A percentile compares a stretch with the other conserved stretches of the same genome.
Evolutionary conservation across 106 monocot genomes (phyloP).

Genomic region (Triglochin maritima): DNA sequence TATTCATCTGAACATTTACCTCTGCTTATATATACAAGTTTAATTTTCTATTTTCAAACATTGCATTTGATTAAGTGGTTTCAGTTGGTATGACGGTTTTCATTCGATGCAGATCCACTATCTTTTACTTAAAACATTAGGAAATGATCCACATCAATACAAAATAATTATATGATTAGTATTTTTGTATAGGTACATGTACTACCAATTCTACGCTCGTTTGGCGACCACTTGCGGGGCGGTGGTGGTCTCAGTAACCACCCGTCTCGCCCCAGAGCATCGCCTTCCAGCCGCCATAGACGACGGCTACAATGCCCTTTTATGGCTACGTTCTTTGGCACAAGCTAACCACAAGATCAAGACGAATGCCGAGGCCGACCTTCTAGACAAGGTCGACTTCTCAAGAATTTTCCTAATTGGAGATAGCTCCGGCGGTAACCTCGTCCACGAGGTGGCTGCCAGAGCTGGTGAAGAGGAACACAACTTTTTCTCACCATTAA

Average conservation of each 20-base stretch:
- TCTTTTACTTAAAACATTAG: too few species aligned
- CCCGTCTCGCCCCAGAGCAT: slow-evolving; percentile 71
- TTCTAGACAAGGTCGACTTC: slow-evolving; percentile 34
- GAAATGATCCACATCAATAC: too few species aligned
- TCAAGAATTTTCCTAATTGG: slow-evolving; percentile 69
- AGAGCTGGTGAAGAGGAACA: slow-evolving; percentile 16
- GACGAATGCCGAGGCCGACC: background rate
- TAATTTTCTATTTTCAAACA: too few species aligned
- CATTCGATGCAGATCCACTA: too few species aligned
- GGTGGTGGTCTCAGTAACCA: slow-evolving; percentile 43
- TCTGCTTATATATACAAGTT: too few species aligned
- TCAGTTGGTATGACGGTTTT: too few species aligned
- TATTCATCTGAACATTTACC: too few species aligned
- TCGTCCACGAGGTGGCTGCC: slow-evolving; percentile 49
- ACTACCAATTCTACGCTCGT: slow-evolving; percentile 78
- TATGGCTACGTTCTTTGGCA: slow-evolving; percentile 44
- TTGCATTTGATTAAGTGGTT: too few species aligned
- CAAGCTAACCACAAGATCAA: background rate
- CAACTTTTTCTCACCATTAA: slow-evolving; percentile 33
- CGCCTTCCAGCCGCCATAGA: slow-evolving; percentile 68
- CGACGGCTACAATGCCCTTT: slow-evolving; percentile 31
- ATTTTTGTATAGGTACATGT: slow-evolving; percentile 25
- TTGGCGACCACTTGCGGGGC: slow-evolving; percentile 42
- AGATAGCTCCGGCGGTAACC: slow-evolving; percentile 78
- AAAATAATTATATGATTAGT: background rate